Evolutionary conservation across 73 alveolate genomes (phyloP).

Genomic region (Paramecium tetraurelia): DNA sequence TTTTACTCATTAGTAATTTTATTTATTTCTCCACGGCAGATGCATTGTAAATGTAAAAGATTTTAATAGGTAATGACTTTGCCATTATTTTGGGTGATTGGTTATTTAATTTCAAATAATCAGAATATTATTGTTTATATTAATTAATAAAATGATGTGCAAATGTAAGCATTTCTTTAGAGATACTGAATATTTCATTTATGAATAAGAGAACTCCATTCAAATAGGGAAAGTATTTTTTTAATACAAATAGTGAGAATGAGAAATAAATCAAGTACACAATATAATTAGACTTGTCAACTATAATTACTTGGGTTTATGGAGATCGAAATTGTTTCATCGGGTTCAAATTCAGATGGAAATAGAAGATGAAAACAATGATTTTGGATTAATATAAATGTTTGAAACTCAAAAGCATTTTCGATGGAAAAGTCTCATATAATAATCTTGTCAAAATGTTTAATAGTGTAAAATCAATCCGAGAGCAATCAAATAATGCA

Average conservation of each 20-base stretch:
- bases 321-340: neutral
- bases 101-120: neutral
- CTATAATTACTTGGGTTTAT: neutral
- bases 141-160: neutral
- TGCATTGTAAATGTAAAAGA: neutral
- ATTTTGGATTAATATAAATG: neutral
- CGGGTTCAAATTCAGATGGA: neutral
- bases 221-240: neutral
- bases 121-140: neutral
- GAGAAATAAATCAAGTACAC: neutral
- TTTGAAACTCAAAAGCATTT: neutral
- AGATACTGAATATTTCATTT: neutral
- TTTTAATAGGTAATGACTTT: neutral
- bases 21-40: too few species aligned
- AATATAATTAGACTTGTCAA: neutral
- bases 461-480: neutral
- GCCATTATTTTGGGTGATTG: neutral
- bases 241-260: neutral
- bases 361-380: neutral
- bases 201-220: neutral
- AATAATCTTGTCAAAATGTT: neutral
- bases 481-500: neutral
- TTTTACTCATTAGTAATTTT: too few species aligned
- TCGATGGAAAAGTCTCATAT: neutral
- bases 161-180: neutral